Percentiles rank a stretch among this genome's conserved stretches.
Evolutionary conservation across 345 rosid species (phyloP).

Genomic region (Hypericum perforatum): DNA sequence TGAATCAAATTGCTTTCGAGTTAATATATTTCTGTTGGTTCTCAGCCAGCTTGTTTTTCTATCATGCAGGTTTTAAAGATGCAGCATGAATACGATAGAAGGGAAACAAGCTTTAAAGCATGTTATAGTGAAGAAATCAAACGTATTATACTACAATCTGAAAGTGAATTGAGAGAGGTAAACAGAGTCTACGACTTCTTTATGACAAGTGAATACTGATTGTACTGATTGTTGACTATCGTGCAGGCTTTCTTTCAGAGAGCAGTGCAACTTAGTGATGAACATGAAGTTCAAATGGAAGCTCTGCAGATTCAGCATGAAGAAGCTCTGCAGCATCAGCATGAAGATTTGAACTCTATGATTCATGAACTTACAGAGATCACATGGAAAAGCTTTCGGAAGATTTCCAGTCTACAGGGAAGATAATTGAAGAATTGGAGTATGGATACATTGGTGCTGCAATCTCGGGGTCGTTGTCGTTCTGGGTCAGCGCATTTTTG

Average conservation of each 20-base stretch:
- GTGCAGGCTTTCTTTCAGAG: slow-evolving; percentile 29
- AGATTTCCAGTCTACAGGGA: no score
- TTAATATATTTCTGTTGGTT: slow-evolving; percentile 1
- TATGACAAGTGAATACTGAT: not conserved
- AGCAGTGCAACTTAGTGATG: slow-evolving; percentile 42
- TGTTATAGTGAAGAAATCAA: slow-evolving; percentile 53
- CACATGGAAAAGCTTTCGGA: no score
- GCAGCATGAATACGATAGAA: slow-evolving; percentile 46
- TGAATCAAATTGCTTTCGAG: not conserved
- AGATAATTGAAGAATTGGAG: no score
- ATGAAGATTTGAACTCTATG: no score
- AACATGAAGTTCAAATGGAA: slow-evolving; percentile 59
- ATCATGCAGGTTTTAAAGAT: slow-evolving; percentile 34
- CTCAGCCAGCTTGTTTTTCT: slow-evolving; percentile 3
- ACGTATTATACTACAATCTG: slow-evolving; percentile 55
- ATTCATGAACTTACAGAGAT: no score
- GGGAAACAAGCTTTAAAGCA: slow-evolving; percentile 53
- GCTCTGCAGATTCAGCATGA: slow-evolving; percentile 23
- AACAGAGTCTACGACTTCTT: slow-evolving; percentile 1
- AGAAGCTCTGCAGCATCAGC: slow-evolving; percentile 39
- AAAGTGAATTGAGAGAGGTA: slow-evolving; percentile 64
- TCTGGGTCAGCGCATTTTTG: no score
- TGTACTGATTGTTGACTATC: not conserved
- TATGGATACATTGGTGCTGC: no score
- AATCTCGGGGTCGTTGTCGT: no score